Evolutionary conservation across 306 rosid genomes (phyloP).

Genomic region (Dalbergia oliveri): DNA sequence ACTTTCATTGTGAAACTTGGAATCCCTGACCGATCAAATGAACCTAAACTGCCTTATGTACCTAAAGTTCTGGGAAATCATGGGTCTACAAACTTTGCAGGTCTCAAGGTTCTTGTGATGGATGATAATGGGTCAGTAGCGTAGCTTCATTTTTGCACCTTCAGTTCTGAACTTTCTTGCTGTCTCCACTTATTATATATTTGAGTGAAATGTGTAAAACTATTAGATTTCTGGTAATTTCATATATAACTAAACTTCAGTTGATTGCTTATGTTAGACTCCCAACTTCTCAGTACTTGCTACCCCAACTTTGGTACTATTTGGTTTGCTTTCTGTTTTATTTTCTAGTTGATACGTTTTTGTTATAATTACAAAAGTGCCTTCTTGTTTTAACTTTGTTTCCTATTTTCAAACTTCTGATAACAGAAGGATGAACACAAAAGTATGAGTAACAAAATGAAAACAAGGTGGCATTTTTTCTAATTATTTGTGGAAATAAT

Average conservation of each 20-base stretch:
- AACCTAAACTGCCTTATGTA: slow-evolving; percentile 59
- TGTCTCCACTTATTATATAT: slow-evolving; percentile 8
- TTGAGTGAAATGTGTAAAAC: neutral
- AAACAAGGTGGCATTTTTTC: no score
- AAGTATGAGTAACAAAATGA: no score
- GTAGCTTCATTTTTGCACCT: slow-evolving; percentile 42
- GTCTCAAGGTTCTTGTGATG: slow-evolving; percentile 89
- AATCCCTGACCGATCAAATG: slow-evolving; percentile 73
- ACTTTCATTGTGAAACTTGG: slow-evolving; percentile 88
- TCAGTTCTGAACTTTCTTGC: slow-evolving; percentile 32
- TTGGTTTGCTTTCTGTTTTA: neutral
- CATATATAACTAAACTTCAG: slow-evolving; percentile 2
- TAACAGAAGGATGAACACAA: no score
- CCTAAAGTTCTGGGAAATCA: slow-evolving; percentile 66
- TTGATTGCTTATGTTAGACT: slow-evolving; percentile 21
- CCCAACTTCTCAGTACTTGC: neutral
- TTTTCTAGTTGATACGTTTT: neutral
- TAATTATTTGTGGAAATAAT: no score
- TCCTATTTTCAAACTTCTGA: neutral
- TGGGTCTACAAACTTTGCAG: slow-evolving; percentile 67
- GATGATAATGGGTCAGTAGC: slow-evolving; percentile 93
- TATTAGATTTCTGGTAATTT: slow-evolving; percentile 14
- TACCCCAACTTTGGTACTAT: neutral
- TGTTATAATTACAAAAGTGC: neutral
- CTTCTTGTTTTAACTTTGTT: neutral